phyloP scores from a whole-genome alignment of 306 rosid genomes.

The Quercus gilva region DNA sequence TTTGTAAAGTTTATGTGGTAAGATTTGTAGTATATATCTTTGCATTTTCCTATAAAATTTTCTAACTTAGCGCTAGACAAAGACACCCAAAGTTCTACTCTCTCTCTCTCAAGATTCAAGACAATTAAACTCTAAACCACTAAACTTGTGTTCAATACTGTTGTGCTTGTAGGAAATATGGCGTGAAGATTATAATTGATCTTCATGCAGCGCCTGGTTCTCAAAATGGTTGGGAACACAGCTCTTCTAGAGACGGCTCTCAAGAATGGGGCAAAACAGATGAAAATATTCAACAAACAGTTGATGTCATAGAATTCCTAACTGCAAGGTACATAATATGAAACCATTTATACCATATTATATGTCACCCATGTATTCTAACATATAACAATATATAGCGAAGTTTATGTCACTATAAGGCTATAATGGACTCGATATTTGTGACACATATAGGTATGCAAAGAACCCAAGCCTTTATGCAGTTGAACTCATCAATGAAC shows the following conservation, averaged over 20 bases:
- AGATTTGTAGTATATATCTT: no score
- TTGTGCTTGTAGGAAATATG: conserved; percentile 48
- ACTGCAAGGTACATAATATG: conserved; percentile 51
- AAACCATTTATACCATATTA: no score
- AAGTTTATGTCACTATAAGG: no score
- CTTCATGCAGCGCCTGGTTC: conserved; percentile 86
- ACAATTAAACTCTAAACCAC: no score
- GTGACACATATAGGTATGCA: conserved; percentile 40
- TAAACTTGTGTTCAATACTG: not conserved
- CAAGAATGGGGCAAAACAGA: conserved; percentile 70
- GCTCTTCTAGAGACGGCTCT: conserved; percentile 66
- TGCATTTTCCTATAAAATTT: no score
- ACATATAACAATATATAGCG: no score
- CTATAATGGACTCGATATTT: no score
- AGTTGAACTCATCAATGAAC: conserved; percentile 75
- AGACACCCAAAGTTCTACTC: not conserved
- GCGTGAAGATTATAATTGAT: conserved; percentile 64
- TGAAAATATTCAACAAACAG: conserved; percentile 53
- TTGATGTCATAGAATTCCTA: conserved; percentile 60
- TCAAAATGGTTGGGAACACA: conserved; percentile 66
- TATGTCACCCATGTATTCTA: no score
- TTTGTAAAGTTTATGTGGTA: no score
- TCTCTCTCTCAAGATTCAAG: conserved; percentile 3
- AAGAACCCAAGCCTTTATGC: conserved; percentile 57
- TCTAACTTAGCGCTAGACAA: no score